Percentiles rank a stretch among this genome's conserved stretches.
Conservation (phyloP, 2,329 filamentous ascomycete genomes). For the Arthrinium puccinioides region DNA sequence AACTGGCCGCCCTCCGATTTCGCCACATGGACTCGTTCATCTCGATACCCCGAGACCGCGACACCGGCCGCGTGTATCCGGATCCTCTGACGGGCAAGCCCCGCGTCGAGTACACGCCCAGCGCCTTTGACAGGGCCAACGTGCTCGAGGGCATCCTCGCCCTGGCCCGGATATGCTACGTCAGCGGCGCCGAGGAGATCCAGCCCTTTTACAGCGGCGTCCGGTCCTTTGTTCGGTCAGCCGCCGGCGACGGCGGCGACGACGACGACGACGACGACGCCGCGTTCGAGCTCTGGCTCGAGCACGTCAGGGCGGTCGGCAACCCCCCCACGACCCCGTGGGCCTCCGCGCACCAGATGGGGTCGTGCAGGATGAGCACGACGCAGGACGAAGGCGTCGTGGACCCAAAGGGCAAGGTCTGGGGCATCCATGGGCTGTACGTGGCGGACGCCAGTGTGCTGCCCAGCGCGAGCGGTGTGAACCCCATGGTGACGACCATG, state of each 20-base stretch:
- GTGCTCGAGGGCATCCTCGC: constrained; percentile 64
- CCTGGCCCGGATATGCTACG: constrained; percentile 66
- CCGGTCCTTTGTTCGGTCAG: constrained; percentile 8
- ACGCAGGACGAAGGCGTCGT: constrained; percentile 44
- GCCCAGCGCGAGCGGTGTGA: constrained; percentile 66
- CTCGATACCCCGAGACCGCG: constrained; percentile 64
- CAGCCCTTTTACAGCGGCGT: constrained; percentile 50
- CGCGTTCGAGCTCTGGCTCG: constrained; percentile 53
- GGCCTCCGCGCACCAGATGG: constrained; percentile 70
- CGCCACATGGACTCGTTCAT: constrained; percentile 64
- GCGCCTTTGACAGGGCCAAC: constrained; percentile 62
- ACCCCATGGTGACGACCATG: constrained; percentile 74
- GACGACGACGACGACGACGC: constrained; percentile 34
- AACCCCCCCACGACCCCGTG: constrained; percentile 46
- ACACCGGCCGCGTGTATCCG: constrained; percentile 63
- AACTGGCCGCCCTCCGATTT: constrained; percentile 60
- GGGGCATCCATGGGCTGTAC: constrained; percentile 56
- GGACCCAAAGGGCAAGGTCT: constrained; percentile 50
- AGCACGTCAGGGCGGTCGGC: constrained; percentile 34
- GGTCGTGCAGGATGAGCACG: constrained; percentile 62
- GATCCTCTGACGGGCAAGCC: constrained; percentile 59
- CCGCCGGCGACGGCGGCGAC: background rate
- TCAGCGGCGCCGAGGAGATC: constrained; percentile 70
- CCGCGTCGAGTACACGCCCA: constrained; percentile 61
- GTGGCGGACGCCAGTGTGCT: constrained; percentile 69